These are phyloP conservation scores for Debaryomyces hansenii DNA, from an alignment of 805 yeast genomes.

Conservation along the genomic window DNA sequence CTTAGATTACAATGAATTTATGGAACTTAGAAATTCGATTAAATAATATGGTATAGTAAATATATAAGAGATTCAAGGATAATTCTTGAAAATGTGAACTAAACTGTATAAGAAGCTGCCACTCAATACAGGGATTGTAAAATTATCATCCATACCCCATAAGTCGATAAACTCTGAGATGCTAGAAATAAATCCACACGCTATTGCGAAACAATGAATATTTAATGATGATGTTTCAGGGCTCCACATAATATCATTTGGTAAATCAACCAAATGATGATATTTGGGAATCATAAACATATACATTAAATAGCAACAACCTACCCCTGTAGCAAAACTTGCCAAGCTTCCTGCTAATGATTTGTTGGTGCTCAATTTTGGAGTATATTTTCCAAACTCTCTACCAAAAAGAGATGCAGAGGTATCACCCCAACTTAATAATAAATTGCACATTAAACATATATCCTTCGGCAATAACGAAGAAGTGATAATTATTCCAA, in stretches of 20 bases:
- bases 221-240: conserved; percentile 57
- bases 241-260: conserved; percentile 68
- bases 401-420: conserved; percentile 96
- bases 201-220: conserved; percentile 51
- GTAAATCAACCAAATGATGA: conserved; percentile 47
- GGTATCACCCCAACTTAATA: conserved; percentile 96
- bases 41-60: background rate
- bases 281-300: conserved; percentile 69
- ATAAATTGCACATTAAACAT: conserved; percentile 67
- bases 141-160: conserved; percentile 82
- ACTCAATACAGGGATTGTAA: conserved; percentile 89
- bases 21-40: conserved; percentile 11
- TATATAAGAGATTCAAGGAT: background rate
- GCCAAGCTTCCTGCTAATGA: conserved; percentile 90
- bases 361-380: conserved; percentile 70
- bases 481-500: conserved; percentile 77
- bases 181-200: conserved; percentile 82
- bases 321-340: conserved; percentile 72
- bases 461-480: conserved; percentile 76
- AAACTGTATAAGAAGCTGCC: conserved; percentile 60
- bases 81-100: conserved; percentile 27
- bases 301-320: conserved; percentile 65
- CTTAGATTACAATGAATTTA: conserved; percentile 25
- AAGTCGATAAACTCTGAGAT: conserved; percentile 82
- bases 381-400: conserved; percentile 79